A percentile compares a stretch with the other conserved stretches of the same genome.
phyloP scores from a whole-genome alignment of 495 filamentous ascomycete species.

The Halenospora varia region DNA sequence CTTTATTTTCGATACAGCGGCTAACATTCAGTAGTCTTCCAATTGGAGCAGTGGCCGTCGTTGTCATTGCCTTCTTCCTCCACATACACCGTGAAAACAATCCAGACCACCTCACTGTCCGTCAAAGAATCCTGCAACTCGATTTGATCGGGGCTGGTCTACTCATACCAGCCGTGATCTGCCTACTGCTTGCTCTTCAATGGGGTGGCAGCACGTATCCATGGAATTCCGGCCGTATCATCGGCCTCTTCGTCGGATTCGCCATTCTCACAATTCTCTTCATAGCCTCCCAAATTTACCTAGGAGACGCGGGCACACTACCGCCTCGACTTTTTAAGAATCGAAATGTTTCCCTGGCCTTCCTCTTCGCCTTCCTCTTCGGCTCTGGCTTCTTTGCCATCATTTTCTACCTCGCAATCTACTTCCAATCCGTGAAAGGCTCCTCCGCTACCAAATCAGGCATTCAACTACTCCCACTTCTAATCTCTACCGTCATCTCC shows the following conservation, averaged over 20 bases:
- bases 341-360: constrained; percentile 46
- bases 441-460: constrained; percentile 65
- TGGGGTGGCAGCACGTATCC: constrained; percentile 54
- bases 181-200: constrained; percentile 59
- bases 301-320: constrained; percentile 49
- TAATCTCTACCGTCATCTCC: constrained; percentile 18
- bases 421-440: constrained; percentile 83
- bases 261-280: constrained; percentile 45
- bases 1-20: not conserved
- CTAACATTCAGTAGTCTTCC: constrained; percentile 38
- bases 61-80: constrained; percentile 50
- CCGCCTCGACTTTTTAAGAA: constrained; percentile 53
- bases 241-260: constrained; percentile 44
- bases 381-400: constrained; percentile 64
- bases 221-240: constrained; percentile 43
- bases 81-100: constrained; percentile 34
- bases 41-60: constrained; percentile 54
- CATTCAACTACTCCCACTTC: constrained; percentile 67
- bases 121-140: constrained; percentile 40
- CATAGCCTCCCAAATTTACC: constrained; percentile 44
- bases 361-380: constrained; percentile 47
- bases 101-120: constrained; percentile 28
- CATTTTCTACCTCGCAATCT: constrained; percentile 78
- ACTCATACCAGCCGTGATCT: constrained; percentile 50
- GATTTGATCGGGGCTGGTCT: constrained; percentile 48